Evolutionary conservation across 441 rosid genomes (phyloP), one percentile per base, ranked within the genome.

Genomic region (Mallotus repandus): DNA sequence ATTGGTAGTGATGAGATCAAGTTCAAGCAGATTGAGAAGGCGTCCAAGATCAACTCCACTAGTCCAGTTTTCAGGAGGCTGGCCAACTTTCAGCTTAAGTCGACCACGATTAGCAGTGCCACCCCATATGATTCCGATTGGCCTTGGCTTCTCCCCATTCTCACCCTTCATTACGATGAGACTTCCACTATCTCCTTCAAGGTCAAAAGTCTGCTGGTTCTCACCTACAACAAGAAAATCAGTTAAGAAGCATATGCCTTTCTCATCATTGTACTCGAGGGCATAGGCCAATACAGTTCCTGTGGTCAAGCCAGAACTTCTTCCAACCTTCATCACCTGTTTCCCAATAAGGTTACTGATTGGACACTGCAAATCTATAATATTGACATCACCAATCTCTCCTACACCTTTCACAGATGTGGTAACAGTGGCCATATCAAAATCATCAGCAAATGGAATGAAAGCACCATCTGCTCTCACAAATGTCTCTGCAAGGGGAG

Each of bases 171-270:
- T 79, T 68, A 95, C 89, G 74, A 95, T 89, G 69, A 95, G 93
- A 81, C 99, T 95, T 79, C 98, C 99, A 21, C 99, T 95, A 71
- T 95, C 98, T 78, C 98, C 99, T 83, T 95, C 98, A 25, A 92
- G 99, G 78, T 95, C 99, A 81, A 95, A 95, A 41, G 98, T 87
- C 78, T 86, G 96, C 76, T 93, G 96, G 76, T 95, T 92, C 82
- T 95, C 96, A n/a, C 99, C 99, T 35, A 93, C 96, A 73, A 95
- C 98, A 2, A 95, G 95, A 80, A 92, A 95, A 82, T 95, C 99
- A 4, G 98, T 95, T 75, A 95, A 89, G 85, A 91, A 95, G 77
- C 99, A 91, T 19, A 92, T 95, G 78, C 97, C 99, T 83, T 95
- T 95, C 84, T 91, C 98, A 52, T 95, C 98, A 58, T 95, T 95